Evolutionary conservation across 192 early-diverging fungal genomes (phyloP).

Genomic region (Helicostylum pulchrum): DNA sequence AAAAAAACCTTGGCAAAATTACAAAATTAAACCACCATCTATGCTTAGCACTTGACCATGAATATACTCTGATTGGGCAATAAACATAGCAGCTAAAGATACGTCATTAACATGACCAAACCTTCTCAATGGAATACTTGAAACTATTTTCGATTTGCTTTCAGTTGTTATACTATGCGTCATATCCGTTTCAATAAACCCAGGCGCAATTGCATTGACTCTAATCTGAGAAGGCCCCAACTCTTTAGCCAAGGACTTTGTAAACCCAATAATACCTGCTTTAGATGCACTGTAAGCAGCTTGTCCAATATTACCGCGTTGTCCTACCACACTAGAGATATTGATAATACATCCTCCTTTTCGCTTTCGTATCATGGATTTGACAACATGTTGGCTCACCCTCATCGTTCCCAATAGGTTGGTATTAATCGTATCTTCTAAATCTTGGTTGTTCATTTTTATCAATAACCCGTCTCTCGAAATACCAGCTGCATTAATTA

Average conservation of each 20-base stretch:
- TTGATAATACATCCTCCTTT: conserved; percentile 80
- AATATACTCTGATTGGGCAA: conserved; percentile 55
- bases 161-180: conserved; percentile 49
- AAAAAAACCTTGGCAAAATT: neutral
- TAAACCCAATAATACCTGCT: conserved; percentile 81
- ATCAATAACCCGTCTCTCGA: conserved; percentile 51
- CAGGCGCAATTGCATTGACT: conserved; percentile 84
- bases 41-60: conserved; percentile 43
- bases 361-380: conserved; percentile 53
- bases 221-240: conserved; percentile 65
- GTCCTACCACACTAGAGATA: conserved; percentile 79
- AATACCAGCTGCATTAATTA: conserved; percentile 59
- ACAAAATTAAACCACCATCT: conserved; percentile 16
- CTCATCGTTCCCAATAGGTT: conserved; percentile 73
- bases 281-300: conserved; percentile 82
- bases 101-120: conserved; percentile 60
- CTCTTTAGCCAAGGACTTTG: conserved; percentile 80
- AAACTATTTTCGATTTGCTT: conserved; percentile 39
- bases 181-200: conserved; percentile 85
- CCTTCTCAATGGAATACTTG: conserved; percentile 49
- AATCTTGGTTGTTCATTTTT: conserved; percentile 40
- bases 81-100: conserved; percentile 55
- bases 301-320: conserved; percentile 67
- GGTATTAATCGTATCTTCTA: conserved; percentile 56
- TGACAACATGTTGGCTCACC: conserved; percentile 50